Conservation (phyloP, 805 yeast species). For the Ogataea zsoltii region DNA sequence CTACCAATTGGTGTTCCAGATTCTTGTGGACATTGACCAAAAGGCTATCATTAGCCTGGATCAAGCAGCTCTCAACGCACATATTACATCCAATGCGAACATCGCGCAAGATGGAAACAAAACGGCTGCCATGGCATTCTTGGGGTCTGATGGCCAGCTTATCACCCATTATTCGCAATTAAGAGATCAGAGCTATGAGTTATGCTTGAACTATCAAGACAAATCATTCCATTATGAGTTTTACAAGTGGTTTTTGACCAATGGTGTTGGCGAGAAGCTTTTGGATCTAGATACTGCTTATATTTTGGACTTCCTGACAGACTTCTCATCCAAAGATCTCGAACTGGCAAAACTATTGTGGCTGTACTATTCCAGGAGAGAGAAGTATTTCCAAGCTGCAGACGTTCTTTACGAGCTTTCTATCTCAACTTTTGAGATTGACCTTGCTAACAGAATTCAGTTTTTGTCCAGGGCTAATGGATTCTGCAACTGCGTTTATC, state of each 20-base stretch:
- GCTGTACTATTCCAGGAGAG: slow-evolving; percentile 84
- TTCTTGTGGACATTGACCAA: slow-evolving; percentile 71
- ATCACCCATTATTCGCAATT: slow-evolving; percentile 55
- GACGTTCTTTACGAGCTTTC: slow-evolving; percentile 73
- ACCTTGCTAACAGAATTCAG: slow-evolving; percentile 76
- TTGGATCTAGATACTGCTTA: slow-evolving; percentile 81
- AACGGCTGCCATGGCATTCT: slow-evolving; percentile 20
- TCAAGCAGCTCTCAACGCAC: slow-evolving; percentile 23
- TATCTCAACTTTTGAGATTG: slow-evolving; percentile 66
- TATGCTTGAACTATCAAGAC: slow-evolving; percentile 74
- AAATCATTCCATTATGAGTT: slow-evolving; percentile 87
- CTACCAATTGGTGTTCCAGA: slow-evolving; percentile 73
- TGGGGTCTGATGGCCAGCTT: slow-evolving; percentile 35
- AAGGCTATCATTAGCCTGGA: slow-evolving; percentile 48
- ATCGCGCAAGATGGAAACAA: slow-evolving; percentile 11
- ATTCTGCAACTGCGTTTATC: slow-evolving; percentile 81
- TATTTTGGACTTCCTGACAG: slow-evolving; percentile 74
- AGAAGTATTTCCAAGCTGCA: slow-evolving; percentile 81
- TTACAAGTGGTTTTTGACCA: slow-evolving; percentile 87
- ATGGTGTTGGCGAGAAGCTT: slow-evolving; percentile 74
- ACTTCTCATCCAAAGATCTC: slow-evolving; percentile 60
- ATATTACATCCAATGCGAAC: slow-evolving; percentile 15
- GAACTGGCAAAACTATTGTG: slow-evolving; percentile 82
- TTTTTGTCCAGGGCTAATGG: slow-evolving; percentile 90
- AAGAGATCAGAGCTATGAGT: slow-evolving; percentile 70